These are phyloP conservation scores for Phytophthora niederhauseri DNA, from an alignment of 352 stramenopile genomes.

Conservation along the genomic window DNA sequence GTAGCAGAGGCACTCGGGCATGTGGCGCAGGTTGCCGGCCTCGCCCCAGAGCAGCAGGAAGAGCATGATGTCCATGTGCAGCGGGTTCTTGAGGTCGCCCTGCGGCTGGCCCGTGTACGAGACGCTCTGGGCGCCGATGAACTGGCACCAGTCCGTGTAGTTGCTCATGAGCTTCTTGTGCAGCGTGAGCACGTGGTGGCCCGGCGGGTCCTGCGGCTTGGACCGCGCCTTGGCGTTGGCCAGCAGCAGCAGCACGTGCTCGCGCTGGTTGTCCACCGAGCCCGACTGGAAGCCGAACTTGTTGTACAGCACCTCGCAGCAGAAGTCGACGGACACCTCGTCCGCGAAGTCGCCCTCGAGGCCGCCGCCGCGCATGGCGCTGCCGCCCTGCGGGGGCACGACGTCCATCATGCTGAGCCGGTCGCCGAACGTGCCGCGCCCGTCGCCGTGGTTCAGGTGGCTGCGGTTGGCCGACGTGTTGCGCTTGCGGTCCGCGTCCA, in stretches of 20 bases:
- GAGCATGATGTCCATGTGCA: constrained; percentile 94
- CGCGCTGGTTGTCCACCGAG: constrained; percentile 76
- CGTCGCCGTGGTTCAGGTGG: constrained; percentile 43
- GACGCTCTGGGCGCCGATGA: constrained; percentile 42
- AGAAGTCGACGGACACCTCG: constrained; percentile 74
- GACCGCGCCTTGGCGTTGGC: constrained; percentile 73
- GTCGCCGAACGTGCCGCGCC: constrained; percentile 58
- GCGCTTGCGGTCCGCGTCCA: constrained; percentile 79
- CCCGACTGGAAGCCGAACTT: constrained; percentile 82
- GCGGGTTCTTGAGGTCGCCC: constrained; percentile 58
- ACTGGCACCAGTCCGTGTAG: constrained; percentile 71
- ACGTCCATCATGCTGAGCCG: constrained; percentile 78
- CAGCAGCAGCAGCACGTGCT: constrained; percentile 75
- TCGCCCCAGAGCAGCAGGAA: constrained; percentile 98
- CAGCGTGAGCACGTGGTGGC: constrained; percentile 55
- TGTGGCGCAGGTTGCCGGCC: constrained; percentile 94
- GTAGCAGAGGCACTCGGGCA: constrained; percentile 97
- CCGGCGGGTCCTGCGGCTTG: constrained; percentile 47
- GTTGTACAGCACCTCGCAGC: constrained; percentile 69
- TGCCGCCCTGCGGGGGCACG: constrained; percentile 36
- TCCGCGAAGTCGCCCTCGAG: constrained; percentile 75
- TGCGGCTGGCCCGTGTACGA: constrained; percentile 48
- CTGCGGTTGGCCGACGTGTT: constrained; percentile 55
- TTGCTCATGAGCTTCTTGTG: constrained; percentile 73
- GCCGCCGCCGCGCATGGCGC: constrained; percentile 40